Evolutionary conservation across 805 yeast species (phyloP).

Genomic region (Teunomyces kruisii): DNA sequence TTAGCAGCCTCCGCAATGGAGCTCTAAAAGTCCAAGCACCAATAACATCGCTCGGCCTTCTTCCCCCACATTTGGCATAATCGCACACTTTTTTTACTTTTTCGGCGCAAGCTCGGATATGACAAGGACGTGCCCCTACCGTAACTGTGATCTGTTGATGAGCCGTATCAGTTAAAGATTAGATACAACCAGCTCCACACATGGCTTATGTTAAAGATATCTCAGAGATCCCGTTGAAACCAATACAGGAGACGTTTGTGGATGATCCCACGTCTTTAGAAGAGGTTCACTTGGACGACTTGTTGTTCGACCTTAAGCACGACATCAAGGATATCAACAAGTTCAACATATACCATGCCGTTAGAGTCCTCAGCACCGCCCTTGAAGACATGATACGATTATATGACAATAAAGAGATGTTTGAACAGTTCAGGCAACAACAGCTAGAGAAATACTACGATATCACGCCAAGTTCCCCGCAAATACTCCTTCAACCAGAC

Average conservation of each 20-base stretch:
- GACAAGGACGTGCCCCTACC: neutral
- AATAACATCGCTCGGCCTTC: neutral
- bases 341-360: slow-evolving; percentile 36
- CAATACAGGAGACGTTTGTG: slow-evolving; percentile 38
- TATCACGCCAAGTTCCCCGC: slow-evolving; percentile 3
- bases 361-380: slow-evolving; percentile 27
- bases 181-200: neutral
- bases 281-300: slow-evolving; percentile 33
- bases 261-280: slow-evolving; percentile 37
- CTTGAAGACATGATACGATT: slow-evolving; percentile 34
- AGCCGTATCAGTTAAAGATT: neutral
- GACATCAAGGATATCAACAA: slow-evolving; percentile 33
- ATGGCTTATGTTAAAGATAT: slow-evolving; percentile 9
- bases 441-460: slow-evolving; percentile 21
- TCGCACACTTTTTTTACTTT: neutral
- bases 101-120: too few species aligned
- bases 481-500: neutral
- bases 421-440: slow-evolving; percentile 22
- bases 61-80: neutral
- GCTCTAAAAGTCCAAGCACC: too few species aligned
- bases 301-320: slow-evolving; percentile 32
- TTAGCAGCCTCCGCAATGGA: too few species aligned
- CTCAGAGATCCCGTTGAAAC: slow-evolving; percentile 37
- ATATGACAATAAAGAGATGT: slow-evolving; percentile 22
- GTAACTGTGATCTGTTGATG: neutral